A percentile compares a stretch with the other conserved stretches of the same genome.
These are phyloP conservation scores for Tympanopsis confertula DNA, from an alignment of 2,329 filamentous ascomycete species.

Conservation along the genomic window DNA sequence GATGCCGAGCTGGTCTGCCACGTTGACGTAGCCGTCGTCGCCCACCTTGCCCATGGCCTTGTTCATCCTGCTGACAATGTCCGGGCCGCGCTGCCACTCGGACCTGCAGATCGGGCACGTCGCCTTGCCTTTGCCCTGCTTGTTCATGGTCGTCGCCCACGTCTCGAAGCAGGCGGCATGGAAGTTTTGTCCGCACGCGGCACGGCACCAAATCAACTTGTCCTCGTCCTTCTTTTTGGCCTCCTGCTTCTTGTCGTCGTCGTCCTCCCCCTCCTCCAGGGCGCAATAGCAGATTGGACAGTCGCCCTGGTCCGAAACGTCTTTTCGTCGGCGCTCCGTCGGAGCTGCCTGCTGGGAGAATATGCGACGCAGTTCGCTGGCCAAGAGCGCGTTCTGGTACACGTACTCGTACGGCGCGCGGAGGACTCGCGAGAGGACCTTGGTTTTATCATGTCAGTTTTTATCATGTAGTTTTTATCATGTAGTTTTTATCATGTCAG, in stretches of 20 bases:
- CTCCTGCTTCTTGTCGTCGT: conserved; percentile 7
- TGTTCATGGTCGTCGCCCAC: conserved; percentile 35
- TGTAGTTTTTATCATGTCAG: conserved; percentile 1
- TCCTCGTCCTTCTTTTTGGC: conserved; percentile 11
- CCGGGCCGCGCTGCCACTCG: conserved; percentile 35
- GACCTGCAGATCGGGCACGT: conserved; percentile 53
- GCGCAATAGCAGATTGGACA: conserved; percentile 41
- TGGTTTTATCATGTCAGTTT: too few species aligned
- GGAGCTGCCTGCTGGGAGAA: conserved; percentile 26
- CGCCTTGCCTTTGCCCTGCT: conserved; percentile 19
- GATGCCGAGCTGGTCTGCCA: conserved; percentile 48
- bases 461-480: too few species aligned
- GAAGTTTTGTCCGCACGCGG: conserved; percentile 41
- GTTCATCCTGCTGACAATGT: conserved; percentile 28
- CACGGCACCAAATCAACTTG: conserved; percentile 35
- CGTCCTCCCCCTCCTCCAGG: conserved; percentile 24
- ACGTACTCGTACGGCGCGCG: conserved; percentile 40
- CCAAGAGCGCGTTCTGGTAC: conserved; percentile 51
- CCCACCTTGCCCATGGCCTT: conserved; percentile 23
- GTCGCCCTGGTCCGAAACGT: conserved; percentile 38
- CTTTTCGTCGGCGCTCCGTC: conserved; percentile 12
- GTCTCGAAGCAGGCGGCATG: conserved; percentile 40
- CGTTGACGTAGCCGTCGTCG: conserved; percentile 48
- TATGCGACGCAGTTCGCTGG: conserved; percentile 45
- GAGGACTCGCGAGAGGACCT: conserved; percentile 47